Percentiles rank a stretch among this genome's conserved stretches.
phyloP scores from a whole-genome alignment of 306 rosid species.

The Erythrophleum fordii region DNA sequence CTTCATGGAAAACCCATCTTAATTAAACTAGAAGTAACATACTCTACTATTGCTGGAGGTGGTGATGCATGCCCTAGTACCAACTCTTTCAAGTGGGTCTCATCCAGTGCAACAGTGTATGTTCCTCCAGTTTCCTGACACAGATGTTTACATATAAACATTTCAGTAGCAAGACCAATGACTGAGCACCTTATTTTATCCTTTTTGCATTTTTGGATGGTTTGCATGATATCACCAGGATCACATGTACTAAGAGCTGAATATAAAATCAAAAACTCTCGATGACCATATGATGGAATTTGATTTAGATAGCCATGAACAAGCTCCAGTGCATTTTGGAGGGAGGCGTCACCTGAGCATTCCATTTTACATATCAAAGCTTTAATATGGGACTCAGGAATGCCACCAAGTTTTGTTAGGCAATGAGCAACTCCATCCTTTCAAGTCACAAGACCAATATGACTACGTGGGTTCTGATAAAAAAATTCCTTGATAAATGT shows the following conservation, averaged over 20 bases:
- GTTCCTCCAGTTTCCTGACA: conserved; percentile 96
- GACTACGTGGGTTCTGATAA: conserved; percentile 97
- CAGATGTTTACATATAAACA: conserved; percentile 87
- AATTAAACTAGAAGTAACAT: conserved; percentile 83
- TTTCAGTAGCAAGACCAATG: conserved; percentile 94
- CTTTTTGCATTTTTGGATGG: conserved; percentile 85
- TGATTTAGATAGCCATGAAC: conserved; percentile 80
- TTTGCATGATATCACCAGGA: conserved; percentile 95
- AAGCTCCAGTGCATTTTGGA: conserved; percentile 92
- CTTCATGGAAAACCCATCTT: conserved; percentile 99
- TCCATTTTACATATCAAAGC: conserved; percentile 92
- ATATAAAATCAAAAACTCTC: conserved; percentile 84
- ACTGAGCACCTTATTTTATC: conserved; percentile 95
- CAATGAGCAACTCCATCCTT: conserved; percentile 86
- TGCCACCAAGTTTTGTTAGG: conserved; percentile 93
- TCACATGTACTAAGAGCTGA: conserved; percentile 97
- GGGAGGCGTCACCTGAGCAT: conserved; percentile 93
- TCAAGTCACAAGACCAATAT: conserved; percentile 77
- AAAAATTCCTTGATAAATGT: conserved; percentile 86
- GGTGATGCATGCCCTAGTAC: conserved; percentile 96
- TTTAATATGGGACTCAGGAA: conserved; percentile 91
- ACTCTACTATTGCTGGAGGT: conserved; percentile 98
- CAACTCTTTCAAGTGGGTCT: conserved; percentile 87
- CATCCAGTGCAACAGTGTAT: conserved; percentile 81
- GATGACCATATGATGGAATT: conserved; percentile 90